phyloP scores from a whole-genome alignment of 805 yeast genomes.

The Yarrowia sp. region DNA sequence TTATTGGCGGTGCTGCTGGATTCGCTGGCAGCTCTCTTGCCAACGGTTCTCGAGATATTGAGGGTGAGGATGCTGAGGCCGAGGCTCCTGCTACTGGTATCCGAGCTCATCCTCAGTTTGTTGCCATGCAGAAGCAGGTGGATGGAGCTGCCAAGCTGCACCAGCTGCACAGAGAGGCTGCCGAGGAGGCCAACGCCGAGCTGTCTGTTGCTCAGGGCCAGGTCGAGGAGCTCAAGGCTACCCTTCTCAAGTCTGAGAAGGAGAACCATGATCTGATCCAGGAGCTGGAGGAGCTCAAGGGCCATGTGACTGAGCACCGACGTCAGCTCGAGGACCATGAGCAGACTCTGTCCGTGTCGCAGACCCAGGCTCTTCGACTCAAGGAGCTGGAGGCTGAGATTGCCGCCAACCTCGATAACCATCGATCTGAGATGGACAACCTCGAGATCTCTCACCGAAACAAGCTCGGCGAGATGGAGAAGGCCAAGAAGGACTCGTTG shows the following conservation, averaged over 20 bases:
- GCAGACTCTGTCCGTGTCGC: conserved; percentile 27
- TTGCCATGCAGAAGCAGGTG: conserved; percentile 25
- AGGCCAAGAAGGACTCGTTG: conserved; percentile 66
- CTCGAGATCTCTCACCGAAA: conserved; percentile 39
- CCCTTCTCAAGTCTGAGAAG: conserved; percentile 29
- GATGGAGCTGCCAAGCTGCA: conserved; percentile 28
- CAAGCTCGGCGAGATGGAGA: conserved; percentile 48
- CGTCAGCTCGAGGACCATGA: conserved; percentile 24
- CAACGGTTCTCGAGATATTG: conserved; percentile 23
- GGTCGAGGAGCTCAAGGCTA: conserved; percentile 30
- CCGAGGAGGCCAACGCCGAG: conserved; percentile 34
- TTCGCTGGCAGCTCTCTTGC: background rate
- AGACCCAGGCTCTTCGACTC: conserved; percentile 25
- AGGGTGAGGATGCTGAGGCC: background rate
- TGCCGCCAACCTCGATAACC: conserved; percentile 20
- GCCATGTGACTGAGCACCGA: conserved; percentile 31
- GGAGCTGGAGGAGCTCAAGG: conserved; percentile 30
- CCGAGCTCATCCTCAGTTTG: conserved; percentile 26
- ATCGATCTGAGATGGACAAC: conserved; percentile 40
- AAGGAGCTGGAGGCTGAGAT: conserved; percentile 29
- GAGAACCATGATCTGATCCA: conserved; percentile 27
- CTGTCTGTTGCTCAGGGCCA: conserved; percentile 15
- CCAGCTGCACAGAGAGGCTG: conserved; percentile 35
- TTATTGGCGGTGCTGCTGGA: conserved; percentile 24
- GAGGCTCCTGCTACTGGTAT: conserved; percentile 24